Conservation (phyloP, 1,139 yeast species). For the Debaryomyces sp. region DNA sequence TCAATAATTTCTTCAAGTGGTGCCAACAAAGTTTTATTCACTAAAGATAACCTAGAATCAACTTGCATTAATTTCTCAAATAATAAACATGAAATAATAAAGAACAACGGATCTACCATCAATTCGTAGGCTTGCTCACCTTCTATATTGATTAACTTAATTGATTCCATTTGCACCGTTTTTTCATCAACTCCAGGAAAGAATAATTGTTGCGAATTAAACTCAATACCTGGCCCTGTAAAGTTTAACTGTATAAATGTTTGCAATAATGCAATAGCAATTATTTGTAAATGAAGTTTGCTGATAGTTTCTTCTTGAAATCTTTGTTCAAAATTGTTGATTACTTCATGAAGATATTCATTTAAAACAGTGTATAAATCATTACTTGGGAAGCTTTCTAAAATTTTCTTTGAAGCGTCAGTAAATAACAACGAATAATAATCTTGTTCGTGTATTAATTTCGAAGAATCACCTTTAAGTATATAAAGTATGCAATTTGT, state of each 20-base stretch:
- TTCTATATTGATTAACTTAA: slow-evolving; percentile 48
- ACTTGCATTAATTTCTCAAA: slow-evolving; percentile 52
- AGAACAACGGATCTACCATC: slow-evolving; percentile 54
- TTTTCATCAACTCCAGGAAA: slow-evolving; percentile 33
- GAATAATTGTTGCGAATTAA: slow-evolving; percentile 34
- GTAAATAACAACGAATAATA: slow-evolving; percentile 18
- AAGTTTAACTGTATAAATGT: slow-evolving; percentile 74
- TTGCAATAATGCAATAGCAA: slow-evolving; percentile 65
- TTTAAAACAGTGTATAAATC: slow-evolving; percentile 23
- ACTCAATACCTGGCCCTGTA: slow-evolving; percentile 74
- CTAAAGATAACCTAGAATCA: slow-evolving; percentile 30
- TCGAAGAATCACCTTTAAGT: slow-evolving; percentile 30
- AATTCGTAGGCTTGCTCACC: slow-evolving; percentile 70
- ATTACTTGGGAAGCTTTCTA: slow-evolving; percentile 22
- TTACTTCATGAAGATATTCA: slow-evolving; percentile 23
- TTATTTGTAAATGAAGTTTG: slow-evolving; percentile 30
- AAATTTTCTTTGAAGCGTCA: slow-evolving; percentile 14
- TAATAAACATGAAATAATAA: slow-evolving; percentile 50
- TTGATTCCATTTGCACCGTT: slow-evolving; percentile 32
- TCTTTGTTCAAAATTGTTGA: slow-evolving; percentile 9
- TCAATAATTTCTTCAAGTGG: slow-evolving; percentile 25
- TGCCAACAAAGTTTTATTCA: slow-evolving; percentile 19
- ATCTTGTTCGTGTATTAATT: slow-evolving; percentile 21
- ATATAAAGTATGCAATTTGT: slow-evolving; percentile 16
- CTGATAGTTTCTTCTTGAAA: slow-evolving; percentile 17